Evolutionary conservation across 2,329 filamentous ascomycete species (phyloP).

Genomic region (Leptodontidium sp.): DNA sequence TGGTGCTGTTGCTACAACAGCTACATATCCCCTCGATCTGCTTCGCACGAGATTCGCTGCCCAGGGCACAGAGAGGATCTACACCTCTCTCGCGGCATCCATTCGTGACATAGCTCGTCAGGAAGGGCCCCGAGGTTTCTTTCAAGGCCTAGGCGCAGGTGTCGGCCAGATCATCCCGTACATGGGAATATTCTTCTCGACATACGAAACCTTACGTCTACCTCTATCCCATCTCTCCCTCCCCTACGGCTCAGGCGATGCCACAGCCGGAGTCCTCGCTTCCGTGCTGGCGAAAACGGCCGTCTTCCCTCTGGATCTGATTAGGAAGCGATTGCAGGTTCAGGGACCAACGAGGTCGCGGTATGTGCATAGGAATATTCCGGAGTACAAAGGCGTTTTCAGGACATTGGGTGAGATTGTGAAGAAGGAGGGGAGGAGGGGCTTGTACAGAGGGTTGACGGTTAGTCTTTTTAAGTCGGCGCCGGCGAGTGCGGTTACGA

Average conservation of each 20-base stretch:
- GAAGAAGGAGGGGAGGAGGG: conserved; percentile 75
- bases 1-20: conserved; percentile 81
- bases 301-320: conserved; percentile 92
- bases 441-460: conserved; percentile 86
- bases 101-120: conserved; percentile 75
- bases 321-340: conserved; percentile 92
- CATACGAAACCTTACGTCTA: conserved; percentile 79
- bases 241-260: conserved; percentile 82
- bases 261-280: conserved; percentile 80
- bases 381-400: conserved; percentile 75
- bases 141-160: conserved; percentile 83
- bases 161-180: conserved; percentile 91
- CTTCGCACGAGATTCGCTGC: conserved; percentile 96
- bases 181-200: conserved; percentile 95
- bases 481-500: conserved; percentile 78
- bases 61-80: conserved; percentile 83
- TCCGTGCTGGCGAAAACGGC: conserved; percentile 85
- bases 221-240: conserved; percentile 63
- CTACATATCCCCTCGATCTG: conserved; percentile 92
- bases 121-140: conserved; percentile 84
- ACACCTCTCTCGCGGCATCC: conserved; percentile 73
- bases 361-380: conserved; percentile 90
- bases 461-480: conserved; percentile 91
- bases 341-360: conserved; percentile 83
- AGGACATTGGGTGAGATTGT: conserved; percentile 74